Evolutionary conservation across 108 stramenopile genomes (phyloP).

Genomic region (Poteriospumella lacustris): DNA sequence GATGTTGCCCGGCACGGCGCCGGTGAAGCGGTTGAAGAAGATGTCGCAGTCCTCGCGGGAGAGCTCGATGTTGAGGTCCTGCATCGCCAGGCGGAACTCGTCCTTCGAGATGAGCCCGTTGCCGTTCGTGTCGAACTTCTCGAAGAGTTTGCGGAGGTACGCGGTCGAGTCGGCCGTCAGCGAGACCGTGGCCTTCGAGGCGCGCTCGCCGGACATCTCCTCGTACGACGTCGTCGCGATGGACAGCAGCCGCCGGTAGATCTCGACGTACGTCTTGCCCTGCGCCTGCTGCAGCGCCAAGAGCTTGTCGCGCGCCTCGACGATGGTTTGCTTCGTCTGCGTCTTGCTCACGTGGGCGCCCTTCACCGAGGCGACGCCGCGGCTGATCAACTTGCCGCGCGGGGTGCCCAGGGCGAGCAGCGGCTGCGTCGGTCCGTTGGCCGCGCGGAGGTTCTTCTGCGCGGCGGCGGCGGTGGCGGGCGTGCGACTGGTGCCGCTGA

Average conservation of each 20-base stretch:
- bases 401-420: too few species aligned
- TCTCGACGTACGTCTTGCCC: background rate
- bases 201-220: background rate
- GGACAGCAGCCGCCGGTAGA: slow-evolving; percentile 1
- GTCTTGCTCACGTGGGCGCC: background rate
- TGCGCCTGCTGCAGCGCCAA: background rate
- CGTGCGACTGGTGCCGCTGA: too few species aligned
- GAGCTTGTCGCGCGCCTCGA: background rate
- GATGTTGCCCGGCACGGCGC: background rate
- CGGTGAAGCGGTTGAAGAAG: slow-evolving; percentile 31
- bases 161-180: background rate
- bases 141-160: slow-evolving; percentile 3
- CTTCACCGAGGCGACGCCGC: background rate
- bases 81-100: slow-evolving; percentile 25
- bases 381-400: too few species aligned
- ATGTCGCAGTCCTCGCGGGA: slow-evolving; percentile 27
- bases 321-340: background rate
- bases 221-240: background rate
- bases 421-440: too few species aligned
- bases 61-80: slow-evolving; percentile 9
- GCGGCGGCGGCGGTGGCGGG: too few species aligned
- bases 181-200: background rate
- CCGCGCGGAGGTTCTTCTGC: too few species aligned
- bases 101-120: slow-evolving; percentile 15
- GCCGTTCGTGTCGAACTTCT: slow-evolving; percentile 30